phyloP scores from a whole-genome alignment of 2,329 filamentous ascomycete species.

The Xylaria polymorpha region DNA sequence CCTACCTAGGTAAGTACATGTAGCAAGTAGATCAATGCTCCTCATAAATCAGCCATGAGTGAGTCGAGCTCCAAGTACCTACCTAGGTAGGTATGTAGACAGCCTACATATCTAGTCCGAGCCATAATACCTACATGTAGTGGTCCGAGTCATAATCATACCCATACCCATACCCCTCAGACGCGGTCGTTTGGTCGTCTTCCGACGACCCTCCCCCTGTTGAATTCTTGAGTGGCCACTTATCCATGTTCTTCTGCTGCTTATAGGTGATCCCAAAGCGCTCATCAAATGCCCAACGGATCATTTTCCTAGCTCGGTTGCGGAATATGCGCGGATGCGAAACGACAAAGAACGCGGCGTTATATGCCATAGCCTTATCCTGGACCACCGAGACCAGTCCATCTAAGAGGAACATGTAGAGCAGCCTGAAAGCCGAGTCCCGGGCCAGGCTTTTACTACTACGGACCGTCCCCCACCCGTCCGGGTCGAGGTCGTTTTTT shows the following conservation, averaged over 20 bases:
- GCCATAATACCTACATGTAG: neutral
- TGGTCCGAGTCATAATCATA: neutral
- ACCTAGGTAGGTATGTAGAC: no score
- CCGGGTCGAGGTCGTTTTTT: neutral
- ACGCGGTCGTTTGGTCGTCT: neutral
- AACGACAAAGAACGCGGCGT: neutral
- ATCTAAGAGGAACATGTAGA: conserved; percentile 10
- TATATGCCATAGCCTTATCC: neutral
- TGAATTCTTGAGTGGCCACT: neutral
- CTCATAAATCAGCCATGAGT: no score
- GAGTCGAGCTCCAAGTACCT: no score
- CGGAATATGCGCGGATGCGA: neutral
- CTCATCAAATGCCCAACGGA: neutral
- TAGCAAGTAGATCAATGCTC: no score
- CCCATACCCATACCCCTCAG: neutral
- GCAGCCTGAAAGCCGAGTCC: conserved; percentile 12
- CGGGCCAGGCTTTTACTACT: neutral
- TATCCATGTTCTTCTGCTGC: neutral
- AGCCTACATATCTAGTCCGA: no score
- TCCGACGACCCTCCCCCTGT: neutral
- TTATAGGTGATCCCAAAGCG: neutral
- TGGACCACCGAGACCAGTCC: neutral
- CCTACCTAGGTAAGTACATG: no score
- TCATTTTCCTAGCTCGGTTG: neutral
- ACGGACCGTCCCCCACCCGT: neutral